Base-by-base conservation (phyloP, 2,329 filamentous ascomycete species). In the Coniochaeta sp. region DNA sequence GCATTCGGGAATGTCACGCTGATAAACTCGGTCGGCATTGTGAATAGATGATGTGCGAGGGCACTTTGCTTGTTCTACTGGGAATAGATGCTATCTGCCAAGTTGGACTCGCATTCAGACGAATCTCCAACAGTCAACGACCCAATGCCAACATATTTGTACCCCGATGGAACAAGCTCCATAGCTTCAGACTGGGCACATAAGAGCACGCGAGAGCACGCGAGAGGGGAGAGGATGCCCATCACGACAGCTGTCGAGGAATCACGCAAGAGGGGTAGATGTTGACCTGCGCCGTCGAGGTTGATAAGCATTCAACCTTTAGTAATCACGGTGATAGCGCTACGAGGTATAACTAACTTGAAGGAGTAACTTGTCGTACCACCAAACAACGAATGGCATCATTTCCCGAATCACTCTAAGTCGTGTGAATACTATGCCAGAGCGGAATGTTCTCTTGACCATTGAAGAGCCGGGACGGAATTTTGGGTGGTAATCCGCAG, bases 1-100 rank as follows among this genome's bases (percentile, higher is more conserved):
- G 77, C 71, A 66, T 84, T 86, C 52, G 82, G 79, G 61, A 82
- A 84, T 1, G 82, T 83, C 55, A 82, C 62, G 63, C 78, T 82
- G 69, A 86, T 86, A 68, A 86, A 86, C 70, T 86, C 83, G 64
- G 75, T 71, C 60, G 77, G 73, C 76, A 78, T 78, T 47, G 42
- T 24, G 38, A n/a, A 19, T n/a, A 40, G 36, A 4, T 40, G 38
- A n/a, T 40, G 38, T 40, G 34, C 34, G 5, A 4, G 38, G 5
- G 9, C 38, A 36, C 34, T 36, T 6, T 8, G 24, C 19, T 12
- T 47, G 42, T 24, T 26, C n/a, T n/a, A 14, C 26, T 4, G 47
- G 47, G 47, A 22, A 5, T 28, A 30, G 7, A n/a, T 17, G 2
- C 47, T 52, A 52, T 24, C 14, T 28, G 26, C 3, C 9, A 19